phyloP scores from a whole-genome alignment of 345 rosid species.

The Rhizophora apiculata region DNA sequence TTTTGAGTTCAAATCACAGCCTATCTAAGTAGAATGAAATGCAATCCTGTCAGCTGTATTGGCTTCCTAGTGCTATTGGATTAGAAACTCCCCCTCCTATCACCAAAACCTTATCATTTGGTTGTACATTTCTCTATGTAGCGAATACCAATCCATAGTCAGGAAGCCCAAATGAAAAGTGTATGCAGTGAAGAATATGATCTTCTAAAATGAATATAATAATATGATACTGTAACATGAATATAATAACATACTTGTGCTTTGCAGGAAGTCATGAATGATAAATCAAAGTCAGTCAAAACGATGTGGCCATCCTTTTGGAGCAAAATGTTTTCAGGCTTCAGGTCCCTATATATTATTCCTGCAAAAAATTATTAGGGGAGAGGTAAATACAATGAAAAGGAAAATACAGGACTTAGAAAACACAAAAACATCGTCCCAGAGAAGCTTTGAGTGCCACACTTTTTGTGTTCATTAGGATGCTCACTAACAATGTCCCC shows the following conservation, averaged over 20 bases:
- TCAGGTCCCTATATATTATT: conserved; percentile 83
- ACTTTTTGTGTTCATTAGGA: background rate
- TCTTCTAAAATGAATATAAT: background rate
- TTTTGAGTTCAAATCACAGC: too few species aligned
- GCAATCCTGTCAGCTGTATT: too few species aligned
- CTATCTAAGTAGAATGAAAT: too few species aligned
- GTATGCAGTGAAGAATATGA: background rate
- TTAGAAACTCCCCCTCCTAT: too few species aligned
- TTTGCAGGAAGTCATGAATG: conserved; percentile 68
- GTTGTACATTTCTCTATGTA: background rate
- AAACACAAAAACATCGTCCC: background rate
- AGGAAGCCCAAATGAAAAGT: background rate
- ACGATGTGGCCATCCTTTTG: conserved; percentile 81
- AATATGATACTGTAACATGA: background rate
- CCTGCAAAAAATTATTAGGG: conserved; percentile 38
- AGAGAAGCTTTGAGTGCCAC: background rate
- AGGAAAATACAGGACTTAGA: background rate
- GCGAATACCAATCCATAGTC: background rate
- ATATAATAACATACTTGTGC: conserved; percentile 53
- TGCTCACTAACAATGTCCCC: too few species aligned
- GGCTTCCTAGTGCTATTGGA: too few species aligned
- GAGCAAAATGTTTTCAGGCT: conserved; percentile 92
- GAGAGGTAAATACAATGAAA: background rate
- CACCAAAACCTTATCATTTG: background rate
- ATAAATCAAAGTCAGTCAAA: conserved; percentile 89